phyloP scores from a whole-genome alignment of 768 basidiomycete species.

The Calocybe gangraenosa region DNA sequence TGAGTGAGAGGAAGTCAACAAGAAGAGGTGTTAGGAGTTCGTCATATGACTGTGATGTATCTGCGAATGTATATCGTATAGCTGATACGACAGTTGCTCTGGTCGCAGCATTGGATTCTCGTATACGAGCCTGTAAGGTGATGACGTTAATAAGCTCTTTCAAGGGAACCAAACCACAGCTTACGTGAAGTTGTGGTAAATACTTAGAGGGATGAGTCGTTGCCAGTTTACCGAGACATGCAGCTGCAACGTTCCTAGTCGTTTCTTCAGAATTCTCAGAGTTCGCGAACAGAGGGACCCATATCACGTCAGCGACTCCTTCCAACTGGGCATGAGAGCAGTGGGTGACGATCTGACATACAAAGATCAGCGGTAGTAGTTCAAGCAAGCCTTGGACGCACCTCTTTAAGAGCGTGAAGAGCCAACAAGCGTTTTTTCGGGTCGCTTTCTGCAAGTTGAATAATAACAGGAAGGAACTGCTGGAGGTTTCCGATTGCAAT shows the following conservation, averaged over 20 bases:
- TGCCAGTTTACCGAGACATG: conserved; percentile 93
- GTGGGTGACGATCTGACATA: conserved; percentile 79
- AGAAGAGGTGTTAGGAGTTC: conserved; percentile 85
- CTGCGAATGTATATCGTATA: conserved; percentile 90
- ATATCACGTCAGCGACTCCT: conserved; percentile 81
- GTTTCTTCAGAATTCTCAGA: conserved; percentile 89
- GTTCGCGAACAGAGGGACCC: conserved; percentile 90
- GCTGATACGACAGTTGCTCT: conserved; percentile 90
- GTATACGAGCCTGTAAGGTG: conserved; percentile 52
- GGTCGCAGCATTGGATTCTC: conserved; percentile 63
- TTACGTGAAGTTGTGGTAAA: conserved; percentile 86
- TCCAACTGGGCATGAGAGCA: conserved; percentile 83
- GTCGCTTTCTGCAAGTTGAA: conserved; percentile 73
- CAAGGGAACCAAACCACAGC: conserved; percentile 18
- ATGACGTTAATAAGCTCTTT: conserved; percentile 1
- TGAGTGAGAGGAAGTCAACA: conserved; percentile 86
- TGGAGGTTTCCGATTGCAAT: conserved; percentile 92
- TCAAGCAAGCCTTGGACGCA: conserved; percentile 22
- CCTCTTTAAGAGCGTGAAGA: conserved; percentile 92
- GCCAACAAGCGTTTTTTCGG: conserved; percentile 78
- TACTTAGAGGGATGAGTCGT: conserved; percentile 89
- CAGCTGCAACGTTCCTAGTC: conserved; percentile 91
- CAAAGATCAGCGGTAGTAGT: background rate
- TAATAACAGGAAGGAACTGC: conserved; percentile 81
- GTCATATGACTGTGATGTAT: conserved; percentile 81